Base-by-base conservation (phyloP, 495 filamentous ascomycete genomes). In the Penicillium nucicola region DNA sequence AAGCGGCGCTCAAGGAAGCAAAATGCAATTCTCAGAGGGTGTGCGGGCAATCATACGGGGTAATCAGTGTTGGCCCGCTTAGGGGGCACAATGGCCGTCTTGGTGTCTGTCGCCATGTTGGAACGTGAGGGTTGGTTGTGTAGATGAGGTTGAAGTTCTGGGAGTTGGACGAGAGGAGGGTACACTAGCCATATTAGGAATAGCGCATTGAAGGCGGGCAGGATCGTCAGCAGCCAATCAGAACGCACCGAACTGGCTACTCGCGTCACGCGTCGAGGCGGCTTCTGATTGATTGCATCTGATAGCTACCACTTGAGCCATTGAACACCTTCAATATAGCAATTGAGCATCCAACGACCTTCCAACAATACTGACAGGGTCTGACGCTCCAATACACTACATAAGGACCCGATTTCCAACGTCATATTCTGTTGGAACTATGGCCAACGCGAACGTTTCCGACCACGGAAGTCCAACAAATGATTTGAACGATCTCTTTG, bases 41-140 rank as follows among this genome's bases (percentile, higher is more conserved):
- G 12, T 25, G 20, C 23, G 13, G 25, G 33, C 42, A 41, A 45
- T 77, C 83, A 57, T 76, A 95, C 92, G 41, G 90, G 90, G 68
- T 84, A 96, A 15, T 91, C 83, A 42, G 88, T 86, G 59, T 81
- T 74, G 52, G 86, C 66, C 61, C 77, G 78, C 76, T 90, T 91
- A 57, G 88, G 83, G 28, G 89, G 87, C 48, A 91, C 81, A 62
- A 84, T 81, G 25, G 79, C 77, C 64, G 77, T 71, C 57, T 75
- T 72, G 35, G 77, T 68, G 52, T 79, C 64, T 65, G 74, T 80
- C 56, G 84, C 79, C 84, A 87, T 89, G 57, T 68, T 55, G 48
- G 17, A 32, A 47, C 44, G 49, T 28, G 56, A 41, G 49, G 47
- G 48, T 56, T 58, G 39, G 34, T 28, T 54, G 53, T 60, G 54